A percentile compares a stretch with the other conserved stretches of the same genome.
phyloP scores from a whole-genome alignment of 2,329 filamentous ascomycete species.

The Diaporthe amygdali region DNA sequence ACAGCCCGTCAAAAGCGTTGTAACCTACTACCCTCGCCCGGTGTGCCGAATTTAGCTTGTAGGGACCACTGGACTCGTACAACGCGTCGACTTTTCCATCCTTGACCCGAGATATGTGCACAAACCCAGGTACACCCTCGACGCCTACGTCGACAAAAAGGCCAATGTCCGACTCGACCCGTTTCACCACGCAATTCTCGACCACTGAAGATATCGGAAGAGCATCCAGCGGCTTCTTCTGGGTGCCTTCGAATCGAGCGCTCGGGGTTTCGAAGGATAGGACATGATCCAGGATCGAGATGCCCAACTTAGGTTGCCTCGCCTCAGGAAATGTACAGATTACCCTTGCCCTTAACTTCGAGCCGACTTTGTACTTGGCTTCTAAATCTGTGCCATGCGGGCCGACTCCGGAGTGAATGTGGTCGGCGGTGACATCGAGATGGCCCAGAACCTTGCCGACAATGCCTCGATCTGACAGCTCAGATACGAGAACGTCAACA shows the following conservation, averaged over 20 bases:
- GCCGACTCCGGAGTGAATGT: conserved; percentile 84
- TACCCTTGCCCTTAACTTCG: conserved; percentile 83
- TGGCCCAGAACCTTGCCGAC: conserved; percentile 91
- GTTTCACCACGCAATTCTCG: conserved; percentile 77
- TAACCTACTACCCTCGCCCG: conserved; percentile 84
- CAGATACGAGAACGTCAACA: conserved; percentile 82
- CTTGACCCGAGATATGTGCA: conserved; percentile 91
- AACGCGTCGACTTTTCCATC: conserved; percentile 89
- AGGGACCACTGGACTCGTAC: conserved; percentile 77
- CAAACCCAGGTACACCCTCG: conserved; percentile 77
- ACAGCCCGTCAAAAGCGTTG: conserved; percentile 85
- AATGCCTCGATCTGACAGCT: conserved; percentile 76
- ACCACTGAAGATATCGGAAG: conserved; percentile 78
- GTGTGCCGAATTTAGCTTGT: conserved; percentile 79
- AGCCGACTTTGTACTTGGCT: conserved; percentile 80
- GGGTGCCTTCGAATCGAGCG: conserved; percentile 45
- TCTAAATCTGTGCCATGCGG: conserved; percentile 72
- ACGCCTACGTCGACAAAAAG: conserved; percentile 78
- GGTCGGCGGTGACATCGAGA: conserved; percentile 87
- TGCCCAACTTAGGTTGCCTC: conserved; percentile 81
- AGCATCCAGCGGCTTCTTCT: conserved; percentile 57
- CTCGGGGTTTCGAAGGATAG: conserved; percentile 62
- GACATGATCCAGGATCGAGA: conserved; percentile 88
- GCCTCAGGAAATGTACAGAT: conserved; percentile 85
- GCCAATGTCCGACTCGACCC: conserved; percentile 80